These are phyloP conservation scores for Arthroderma sp. DNA, from an alignment of 2,329 filamentous ascomycete species.

Conservation along the genomic window DNA sequence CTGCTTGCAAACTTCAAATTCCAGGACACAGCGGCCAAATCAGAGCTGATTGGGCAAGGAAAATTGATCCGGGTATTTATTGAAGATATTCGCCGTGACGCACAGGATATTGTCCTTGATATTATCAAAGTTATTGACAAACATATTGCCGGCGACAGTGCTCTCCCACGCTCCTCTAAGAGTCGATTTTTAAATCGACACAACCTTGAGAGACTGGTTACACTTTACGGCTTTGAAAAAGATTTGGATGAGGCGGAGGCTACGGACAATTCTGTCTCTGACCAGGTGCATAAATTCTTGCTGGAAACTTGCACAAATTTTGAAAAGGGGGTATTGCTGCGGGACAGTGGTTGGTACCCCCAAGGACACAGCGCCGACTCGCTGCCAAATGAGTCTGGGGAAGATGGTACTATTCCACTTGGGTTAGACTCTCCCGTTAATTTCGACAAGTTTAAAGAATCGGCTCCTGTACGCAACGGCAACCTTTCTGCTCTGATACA, in stretches of 20 bases:
- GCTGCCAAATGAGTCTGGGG: conserved; percentile 24
- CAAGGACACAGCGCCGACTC: conserved; percentile 46
- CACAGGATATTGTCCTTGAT: conserved; percentile 60
- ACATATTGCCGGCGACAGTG: conserved; percentile 60
- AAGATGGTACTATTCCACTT: conserved; percentile 43
- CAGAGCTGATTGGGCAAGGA: conserved; percentile 66
- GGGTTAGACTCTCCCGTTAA: conserved; percentile 58
- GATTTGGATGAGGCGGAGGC: conserved; percentile 32
- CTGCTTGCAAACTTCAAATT: conserved; percentile 67
- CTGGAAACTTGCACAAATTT: conserved; percentile 60
- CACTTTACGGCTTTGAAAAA: conserved; percentile 49
- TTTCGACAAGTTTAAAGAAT: conserved; percentile 52
- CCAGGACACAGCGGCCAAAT: conserved; percentile 62
- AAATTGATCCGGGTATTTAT: conserved; percentile 58
- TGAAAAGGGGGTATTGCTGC: conserved; percentile 59
- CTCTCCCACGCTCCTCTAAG: conserved; percentile 61
- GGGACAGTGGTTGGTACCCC: conserved; percentile 75
- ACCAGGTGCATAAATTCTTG: conserved; percentile 63
- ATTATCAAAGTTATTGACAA: conserved; percentile 58
- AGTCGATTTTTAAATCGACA: conserved; percentile 61
- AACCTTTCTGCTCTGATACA: conserved; percentile 67
- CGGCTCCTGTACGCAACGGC: conserved; percentile 64
- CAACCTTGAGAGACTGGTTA: conserved; percentile 58
- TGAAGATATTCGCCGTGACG: conserved; percentile 64
- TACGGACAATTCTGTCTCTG: conserved; percentile 41